Evolutionary conservation across 2,329 filamentous ascomycete genomes (phyloP), one percentile per base, ranked within the genome.

Genomic region (Sclerotinia minor): DNA sequence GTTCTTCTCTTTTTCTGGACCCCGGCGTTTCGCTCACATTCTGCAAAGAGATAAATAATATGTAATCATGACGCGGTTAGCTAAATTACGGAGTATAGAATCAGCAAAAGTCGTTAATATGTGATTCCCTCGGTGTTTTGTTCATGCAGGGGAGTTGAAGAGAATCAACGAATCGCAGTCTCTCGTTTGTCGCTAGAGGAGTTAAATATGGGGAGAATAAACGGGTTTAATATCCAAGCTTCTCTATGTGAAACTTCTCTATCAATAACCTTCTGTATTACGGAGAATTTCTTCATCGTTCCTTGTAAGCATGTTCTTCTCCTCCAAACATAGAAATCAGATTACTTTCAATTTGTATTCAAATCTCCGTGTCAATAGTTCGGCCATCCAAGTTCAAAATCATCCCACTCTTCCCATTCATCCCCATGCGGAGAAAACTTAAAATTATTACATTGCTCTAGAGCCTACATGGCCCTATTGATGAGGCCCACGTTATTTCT

Each of bases 221-320:
- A 26, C 24, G 41, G 52, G 15, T 26, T 58, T 35, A 65, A 45
- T 65, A 47, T 45, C 52, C 29, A 26, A 45, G 21, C 32, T 13
- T 65, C 57, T 65, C 19, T 65, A 65, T 47, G 11, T 59, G 63
- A 65, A 65, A 65, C 63, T n/a, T 35, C 13, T 44, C 11, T 29
- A 44, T 45, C 24, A 8, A 17, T 15, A 41, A 41, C 38, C 38
- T 5, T 32, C 26, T 19, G 24, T 60, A 32, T 7, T 24, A 47
- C 21, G 41, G 38, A 41, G 38, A 5, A 41, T 35, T 44, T 58
- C 38, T 45, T 59, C 21, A 24, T 4, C 6, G 24, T 59, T 21
- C 38, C 38, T n/a, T 45, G 55, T 32, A n/a, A 38, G 29, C n/a
- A 52, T 50, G 1, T 50, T 21, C 11, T 5, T 32, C 17, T 29